Evolutionary conservation across 805 yeast species (phyloP).

Genomic region (Sugiyamaella smithiae): DNA sequence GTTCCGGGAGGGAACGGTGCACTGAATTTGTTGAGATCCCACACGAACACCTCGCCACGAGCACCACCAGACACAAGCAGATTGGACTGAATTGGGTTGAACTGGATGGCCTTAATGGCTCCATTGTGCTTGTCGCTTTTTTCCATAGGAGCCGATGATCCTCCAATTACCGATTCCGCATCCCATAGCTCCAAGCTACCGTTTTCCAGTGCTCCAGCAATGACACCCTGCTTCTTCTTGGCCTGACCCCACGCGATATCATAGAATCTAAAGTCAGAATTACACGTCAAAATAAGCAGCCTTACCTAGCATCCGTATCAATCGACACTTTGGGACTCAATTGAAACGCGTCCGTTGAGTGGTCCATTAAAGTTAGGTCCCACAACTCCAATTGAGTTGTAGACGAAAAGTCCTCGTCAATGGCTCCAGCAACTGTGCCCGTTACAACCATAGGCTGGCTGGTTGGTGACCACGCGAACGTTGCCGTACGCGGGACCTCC

Average conservation of each 20-base stretch:
- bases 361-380: slow-evolving; percentile 49
- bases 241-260: slow-evolving; percentile 79
- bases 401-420: slow-evolving; percentile 82
- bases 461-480: slow-evolving; percentile 91
- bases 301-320: slow-evolving; percentile 49
- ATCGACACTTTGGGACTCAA: slow-evolving; percentile 44
- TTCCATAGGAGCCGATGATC: slow-evolving; percentile 47
- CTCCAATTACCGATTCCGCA: slow-evolving; percentile 46
- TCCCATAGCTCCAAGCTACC: slow-evolving; percentile 81
- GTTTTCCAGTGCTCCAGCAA: slow-evolving; percentile 89
- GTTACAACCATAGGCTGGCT: slow-evolving; percentile 73
- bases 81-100: slow-evolving; percentile 70
- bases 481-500: slow-evolving; percentile 81
- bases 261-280: slow-evolving; percentile 46
- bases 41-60: slow-evolving; percentile 83
- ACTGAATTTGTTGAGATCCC: slow-evolving; percentile 71
- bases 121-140: slow-evolving; percentile 61
- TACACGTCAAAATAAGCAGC: slow-evolving; percentile 18
- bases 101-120: slow-evolving; percentile 67
- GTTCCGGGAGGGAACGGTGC: slow-evolving; percentile 63
- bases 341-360: slow-evolving; percentile 30
- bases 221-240: slow-evolving; percentile 48
- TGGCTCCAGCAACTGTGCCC: slow-evolving; percentile 95
- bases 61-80: slow-evolving; percentile 83
- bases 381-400: slow-evolving; percentile 76